Percentiles rank a stretch among this genome's conserved stretches.
These are phyloP conservation scores for Clarkia xantiana DNA, from an alignment of 345 rosid genomes.

Conservation along the genomic window DNA sequence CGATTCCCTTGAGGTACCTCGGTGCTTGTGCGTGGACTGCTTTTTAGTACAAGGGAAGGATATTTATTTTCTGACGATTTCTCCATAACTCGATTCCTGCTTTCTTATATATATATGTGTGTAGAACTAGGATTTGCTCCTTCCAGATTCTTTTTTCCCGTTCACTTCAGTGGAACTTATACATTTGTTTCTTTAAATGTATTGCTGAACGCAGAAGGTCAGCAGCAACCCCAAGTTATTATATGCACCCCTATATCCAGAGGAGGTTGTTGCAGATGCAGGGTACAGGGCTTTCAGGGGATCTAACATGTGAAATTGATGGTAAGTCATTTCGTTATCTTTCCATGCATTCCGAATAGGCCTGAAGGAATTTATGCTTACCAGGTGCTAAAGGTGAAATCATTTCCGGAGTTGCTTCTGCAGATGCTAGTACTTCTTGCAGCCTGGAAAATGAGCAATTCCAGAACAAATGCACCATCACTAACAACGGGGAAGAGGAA, in stretches of 20 bases:
- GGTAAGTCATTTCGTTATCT: conserved; percentile 7
- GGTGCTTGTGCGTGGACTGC: no score
- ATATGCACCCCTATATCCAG: conserved; percentile 39
- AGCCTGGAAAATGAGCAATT: conserved; percentile 23
- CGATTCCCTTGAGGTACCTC: no score
- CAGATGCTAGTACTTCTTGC: conserved; percentile 24
- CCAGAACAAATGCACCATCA: conserved; percentile 20
- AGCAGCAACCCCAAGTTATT: conserved; percentile 28
- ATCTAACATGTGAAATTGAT: conserved; percentile 12
- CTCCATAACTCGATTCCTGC: no score
- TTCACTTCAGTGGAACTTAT: not conserved
- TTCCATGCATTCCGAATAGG: not conserved
- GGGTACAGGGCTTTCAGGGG: conserved; percentile 14
- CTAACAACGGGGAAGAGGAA: conserved; percentile 12
- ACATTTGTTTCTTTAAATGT: conserved; percentile 1
- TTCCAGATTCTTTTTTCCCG: not conserved
- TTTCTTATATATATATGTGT: no score
- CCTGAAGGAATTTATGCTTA: conserved; percentile 11
- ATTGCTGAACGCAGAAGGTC: conserved; percentile 29
- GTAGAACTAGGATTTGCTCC: not conserved
- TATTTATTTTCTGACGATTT: no score
- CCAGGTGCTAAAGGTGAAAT: conserved; percentile 39
- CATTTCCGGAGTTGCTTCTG: conserved; percentile 32
- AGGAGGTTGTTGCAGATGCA: conserved; percentile 33
- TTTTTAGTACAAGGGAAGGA: no score